Conservation (phyloP, 2,329 filamentous ascomycete genomes). For the Botryotinia convoluta region DNA sequence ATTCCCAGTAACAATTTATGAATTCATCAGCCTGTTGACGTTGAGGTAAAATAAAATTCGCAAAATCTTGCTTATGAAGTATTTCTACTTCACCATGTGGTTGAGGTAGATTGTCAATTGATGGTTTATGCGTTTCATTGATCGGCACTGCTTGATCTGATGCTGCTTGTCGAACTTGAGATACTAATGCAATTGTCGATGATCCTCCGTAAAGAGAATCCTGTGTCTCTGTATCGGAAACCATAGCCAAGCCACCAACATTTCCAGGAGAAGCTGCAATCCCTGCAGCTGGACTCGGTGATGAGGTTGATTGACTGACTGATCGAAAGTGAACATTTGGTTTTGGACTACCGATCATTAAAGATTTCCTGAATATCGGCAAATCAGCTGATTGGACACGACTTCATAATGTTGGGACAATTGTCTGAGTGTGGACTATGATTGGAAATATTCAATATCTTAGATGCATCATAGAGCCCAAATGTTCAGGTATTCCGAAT, state of each 20-base stretch:
- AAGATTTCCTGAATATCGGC: background rate
- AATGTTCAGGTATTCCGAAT: background rate
- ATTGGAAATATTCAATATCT: background rate
- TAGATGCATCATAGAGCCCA: too few species aligned
- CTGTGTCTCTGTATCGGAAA: background rate
- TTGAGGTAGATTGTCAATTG: background rate
- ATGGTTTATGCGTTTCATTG: background rate
- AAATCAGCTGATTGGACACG: constrained; percentile 1
- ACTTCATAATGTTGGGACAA: background rate
- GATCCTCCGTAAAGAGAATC: constrained; percentile 15
- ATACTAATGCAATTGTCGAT: constrained; percentile 15
- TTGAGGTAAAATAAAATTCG: constrained; percentile 23
- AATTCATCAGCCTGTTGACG: constrained; percentile 27
- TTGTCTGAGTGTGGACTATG: background rate
- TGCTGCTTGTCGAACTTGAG: constrained; percentile 14
- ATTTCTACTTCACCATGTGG: constrained; percentile 7
- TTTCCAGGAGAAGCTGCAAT: background rate
- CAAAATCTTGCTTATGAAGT: constrained; percentile 17
- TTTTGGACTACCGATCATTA: background rate
- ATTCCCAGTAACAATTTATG: constrained; percentile 28
- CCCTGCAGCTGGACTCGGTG: too few species aligned
- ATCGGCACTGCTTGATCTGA: constrained; percentile 2
- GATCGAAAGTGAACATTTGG: background rate
- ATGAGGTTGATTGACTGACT: background rate
- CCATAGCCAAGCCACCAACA: constrained; percentile 17